phyloP scores from a whole-genome alignment of 345 rosid species.

The Melaleuca alternifolia region DNA sequence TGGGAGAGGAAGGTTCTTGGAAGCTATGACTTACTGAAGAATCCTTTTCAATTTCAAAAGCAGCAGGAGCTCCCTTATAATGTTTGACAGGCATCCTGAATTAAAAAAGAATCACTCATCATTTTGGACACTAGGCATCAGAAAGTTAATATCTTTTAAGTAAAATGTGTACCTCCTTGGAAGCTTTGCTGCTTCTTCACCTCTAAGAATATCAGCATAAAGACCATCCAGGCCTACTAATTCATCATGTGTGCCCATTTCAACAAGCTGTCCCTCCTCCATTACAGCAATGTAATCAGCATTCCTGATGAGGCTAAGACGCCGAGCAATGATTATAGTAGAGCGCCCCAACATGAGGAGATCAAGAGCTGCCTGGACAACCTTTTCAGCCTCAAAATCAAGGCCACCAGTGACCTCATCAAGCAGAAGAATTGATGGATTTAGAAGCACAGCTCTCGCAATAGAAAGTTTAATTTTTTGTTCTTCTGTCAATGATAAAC shows the following conservation, averaged over 20 bases:
- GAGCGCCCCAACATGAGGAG: slow-evolving; percentile 96
- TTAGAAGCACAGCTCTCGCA: slow-evolving; percentile 95
- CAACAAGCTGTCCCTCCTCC: slow-evolving; percentile 98
- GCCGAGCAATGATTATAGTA: slow-evolving; percentile 91
- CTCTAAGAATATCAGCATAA: slow-evolving; percentile 88
- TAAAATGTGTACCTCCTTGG: slow-evolving; percentile 70
- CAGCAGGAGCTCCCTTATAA: slow-evolving; percentile 47
- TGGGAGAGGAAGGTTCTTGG: slow-evolving; percentile 88
- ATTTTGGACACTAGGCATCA: background rate
- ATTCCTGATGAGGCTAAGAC: slow-evolving; percentile 84
- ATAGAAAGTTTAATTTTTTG: slow-evolving; percentile 91
- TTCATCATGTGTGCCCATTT: slow-evolving; percentile 98
- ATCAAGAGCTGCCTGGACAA: slow-evolving; percentile 90
- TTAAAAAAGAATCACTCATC: background rate
- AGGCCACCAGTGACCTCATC: slow-evolving; percentile 99
- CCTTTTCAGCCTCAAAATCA: slow-evolving; percentile 95
- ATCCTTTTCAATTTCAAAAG: slow-evolving; percentile 84
- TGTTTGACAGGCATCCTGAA: slow-evolving; percentile 88
- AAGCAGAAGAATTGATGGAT: slow-evolving; percentile 83
- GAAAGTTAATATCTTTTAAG: background rate
- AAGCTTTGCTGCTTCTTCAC: slow-evolving; percentile 96
- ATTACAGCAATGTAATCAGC: slow-evolving; percentile 95
- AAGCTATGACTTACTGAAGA: slow-evolving; percentile 75
- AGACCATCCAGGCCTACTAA: slow-evolving; percentile 56
- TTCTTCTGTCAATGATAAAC: slow-evolving; percentile 79